Base-by-base conservation (phyloP, 768 basidiomycete genomes). In the Hemileccinum rubropunctum region DNA sequence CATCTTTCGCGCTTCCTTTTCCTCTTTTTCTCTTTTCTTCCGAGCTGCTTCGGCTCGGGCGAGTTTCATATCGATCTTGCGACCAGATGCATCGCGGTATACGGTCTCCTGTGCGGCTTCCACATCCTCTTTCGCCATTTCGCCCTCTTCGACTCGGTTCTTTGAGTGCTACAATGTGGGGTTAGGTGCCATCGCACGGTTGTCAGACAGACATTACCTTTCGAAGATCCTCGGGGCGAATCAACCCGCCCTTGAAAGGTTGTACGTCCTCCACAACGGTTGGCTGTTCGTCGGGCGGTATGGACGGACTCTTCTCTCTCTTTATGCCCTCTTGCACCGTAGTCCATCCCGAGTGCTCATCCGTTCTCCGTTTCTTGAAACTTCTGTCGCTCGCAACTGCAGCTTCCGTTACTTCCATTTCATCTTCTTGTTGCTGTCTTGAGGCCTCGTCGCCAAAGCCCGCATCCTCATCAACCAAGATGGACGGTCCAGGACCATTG, bases 1-100 rank as follows among this genome's bases (percentile, higher is more conserved):
- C 91, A 95, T 93, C 74, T 91, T 95, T 64, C 80, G 74, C 43
- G 88, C 88, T 63, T 95, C 91, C 63, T 81, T 83, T 71, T 97
- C 90, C 65, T 94, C 86, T 50, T 77, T 75, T 63, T 92, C 86
- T 18, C 91, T 78, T 61, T 93, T 92, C 67, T 79, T 66, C 56
- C 84, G 74, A 37, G 87, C 87, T 27, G 91, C 91, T 61, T 95
- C 94, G 13, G 91, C 95, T 49, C 78, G 80, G 26, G 86, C 88
- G 1, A 86, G 80, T 63, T 90, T 91, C 45, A 88, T 81, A 59
- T 98, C 94, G 44, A 98, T 88, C 74, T 88, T 88, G 63, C 85
- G 80, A 32, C 97, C 97, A 15, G 80, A 78, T 14, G 85, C 74
- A 67, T 98, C 95, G 63, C 97, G 91, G 68, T 99, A 97, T 12